These are phyloP conservation scores for Aspergillus taichungensis DNA, from an alignment of 495 filamentous ascomycete species.

Conservation along the genomic window DNA sequence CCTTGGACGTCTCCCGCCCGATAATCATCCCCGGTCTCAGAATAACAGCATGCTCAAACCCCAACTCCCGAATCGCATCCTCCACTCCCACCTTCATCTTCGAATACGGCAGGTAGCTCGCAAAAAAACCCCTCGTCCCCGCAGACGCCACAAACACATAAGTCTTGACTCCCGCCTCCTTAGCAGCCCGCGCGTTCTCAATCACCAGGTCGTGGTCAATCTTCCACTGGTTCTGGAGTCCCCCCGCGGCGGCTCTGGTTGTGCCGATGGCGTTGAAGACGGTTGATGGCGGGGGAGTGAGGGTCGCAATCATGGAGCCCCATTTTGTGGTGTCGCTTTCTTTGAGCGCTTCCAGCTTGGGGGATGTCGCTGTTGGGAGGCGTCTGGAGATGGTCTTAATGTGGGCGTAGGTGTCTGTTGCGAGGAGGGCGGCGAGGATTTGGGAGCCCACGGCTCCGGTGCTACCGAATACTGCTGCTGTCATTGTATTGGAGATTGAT, in stretches of 20 bases:
- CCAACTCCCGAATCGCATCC: conserved; percentile 28
- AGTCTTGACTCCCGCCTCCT: conserved; percentile 38
- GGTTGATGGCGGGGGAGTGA: conserved; percentile 27
- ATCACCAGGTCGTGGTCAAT: conserved; percentile 44
- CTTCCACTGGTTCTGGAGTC: conserved; percentile 38
- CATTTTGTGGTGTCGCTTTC: conserved; percentile 27
- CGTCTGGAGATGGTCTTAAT: conserved; percentile 53
- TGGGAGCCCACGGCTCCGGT: conserved; percentile 50
- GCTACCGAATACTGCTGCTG: conserved; percentile 44
- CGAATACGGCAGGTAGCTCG: conserved; percentile 21
- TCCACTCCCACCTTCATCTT: conserved; percentile 35
- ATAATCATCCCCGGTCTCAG: conserved; percentile 32
- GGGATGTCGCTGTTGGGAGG: conserved; percentile 30
- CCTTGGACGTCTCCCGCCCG: conserved; percentile 22
- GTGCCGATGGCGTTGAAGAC: conserved; percentile 43
- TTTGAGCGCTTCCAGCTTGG: conserved; percentile 37
- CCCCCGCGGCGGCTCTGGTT: conserved; percentile 35
- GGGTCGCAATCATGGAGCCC: conserved; percentile 19
- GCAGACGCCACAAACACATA: conserved; percentile 41
- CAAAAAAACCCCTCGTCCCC: conserved; percentile 21
- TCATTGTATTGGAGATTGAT: conserved; percentile 10
- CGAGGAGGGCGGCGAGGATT: conserved; percentile 48
- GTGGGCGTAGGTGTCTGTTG: conserved; percentile 27
- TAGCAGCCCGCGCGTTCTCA: conserved; percentile 39
- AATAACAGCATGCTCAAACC: conserved; percentile 30